These are phyloP conservation scores for Diutina neorugosa DNA, from an alignment of 1,139 yeast genomes.

Conservation along the genomic window DNA sequence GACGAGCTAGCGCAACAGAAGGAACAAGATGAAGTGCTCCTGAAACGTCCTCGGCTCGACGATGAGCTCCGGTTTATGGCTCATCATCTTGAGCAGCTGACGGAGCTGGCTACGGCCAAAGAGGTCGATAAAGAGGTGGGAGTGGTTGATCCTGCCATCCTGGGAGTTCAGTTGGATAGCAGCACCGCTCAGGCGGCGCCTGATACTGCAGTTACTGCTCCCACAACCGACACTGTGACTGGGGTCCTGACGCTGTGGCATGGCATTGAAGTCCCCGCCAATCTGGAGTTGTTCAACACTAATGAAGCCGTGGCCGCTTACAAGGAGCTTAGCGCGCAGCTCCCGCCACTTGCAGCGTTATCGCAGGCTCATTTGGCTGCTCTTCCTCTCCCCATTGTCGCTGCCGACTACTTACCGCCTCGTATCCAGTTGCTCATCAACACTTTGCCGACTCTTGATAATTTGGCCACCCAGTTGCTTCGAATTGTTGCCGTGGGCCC, in stretches of 20 bases:
- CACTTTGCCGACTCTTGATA: slow-evolving; percentile 62
- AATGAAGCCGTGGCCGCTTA: slow-evolving; percentile 33
- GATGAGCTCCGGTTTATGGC: slow-evolving; percentile 2
- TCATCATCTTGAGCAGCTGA: neutral
- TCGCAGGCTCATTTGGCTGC: slow-evolving; percentile 47
- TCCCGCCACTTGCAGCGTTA: slow-evolving; percentile 26
- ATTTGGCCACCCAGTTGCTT: slow-evolving; percentile 61
- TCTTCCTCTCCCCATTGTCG: slow-evolving; percentile 42
- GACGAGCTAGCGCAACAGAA: slow-evolving; percentile 2
- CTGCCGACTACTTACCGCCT: slow-evolving; percentile 46
- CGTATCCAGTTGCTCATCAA: slow-evolving; percentile 50
- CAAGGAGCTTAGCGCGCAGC: slow-evolving; percentile 27
- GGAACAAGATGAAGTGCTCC: neutral
- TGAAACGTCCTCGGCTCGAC: slow-evolving; percentile 3
- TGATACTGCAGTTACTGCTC: neutral
- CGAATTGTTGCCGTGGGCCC: slow-evolving; percentile 58
- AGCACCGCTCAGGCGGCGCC: neutral
- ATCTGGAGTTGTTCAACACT: slow-evolving; percentile 29
- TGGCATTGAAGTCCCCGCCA: slow-evolving; percentile 7
- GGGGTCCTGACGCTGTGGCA: neutral
- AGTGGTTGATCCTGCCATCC: neutral
- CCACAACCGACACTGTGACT: neutral
- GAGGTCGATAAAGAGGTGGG: neutral
- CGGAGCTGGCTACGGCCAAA: neutral
- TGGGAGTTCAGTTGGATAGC: neutral